Base-by-base conservation (phyloP, 2,329 filamentous ascomycete species). In the Dothideomycetes sp. region DNA sequence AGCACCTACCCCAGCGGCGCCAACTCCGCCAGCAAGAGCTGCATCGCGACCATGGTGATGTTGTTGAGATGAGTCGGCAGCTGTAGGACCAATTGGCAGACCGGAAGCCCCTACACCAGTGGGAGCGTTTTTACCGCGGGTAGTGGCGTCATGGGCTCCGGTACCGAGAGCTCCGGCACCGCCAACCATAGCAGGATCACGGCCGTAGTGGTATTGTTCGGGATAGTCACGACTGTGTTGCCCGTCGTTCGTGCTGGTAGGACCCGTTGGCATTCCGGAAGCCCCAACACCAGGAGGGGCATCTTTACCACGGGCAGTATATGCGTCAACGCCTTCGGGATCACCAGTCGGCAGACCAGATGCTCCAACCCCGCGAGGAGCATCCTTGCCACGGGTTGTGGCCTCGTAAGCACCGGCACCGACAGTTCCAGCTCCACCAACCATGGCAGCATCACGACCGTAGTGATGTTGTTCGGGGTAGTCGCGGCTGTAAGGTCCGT, bases 1-100 rank as follows among this genome's bases (percentile, higher is more conserved):
- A 8, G 27, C 36, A 22, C 37, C 43, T 4, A 46, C 36, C 15
- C 54, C 58, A 19, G 53, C 55, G 28, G 53, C 51, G 7, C 54
- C 59, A 27, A 52, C 53, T 15, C 55, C 58, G 25, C 51, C 57
- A 9, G 46, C 56, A 1, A 58, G 19, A 10, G 53, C 55, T n/a
- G 54, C 53, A 39, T 62, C 52, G 12, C 54, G 52, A 20, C 54
- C 55, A 25, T 56, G 49, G 35, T 57, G 56, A 25, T 55, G 49
- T n/a, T n/a, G n/a, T n/a, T n/a, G n/a, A n/a, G n/a, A n/a, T n/a
- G n/a, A n/a, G n/a, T n/a, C n/a, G n/a, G n/a, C n/a, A n/a, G n/a
- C n/a, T n/a, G n/a, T n/a, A n/a, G n/a, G n/a, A n/a, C n/a, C n/a
- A n/a, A n/a, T n/a, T n/a, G n/a, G n/a, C n/a, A n/a, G n/a, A n/a